Evolutionary conservation across 805 yeast genomes (phyloP), one percentile per base, ranked within the genome.

Genomic region (Candida ipomoeae): DNA sequence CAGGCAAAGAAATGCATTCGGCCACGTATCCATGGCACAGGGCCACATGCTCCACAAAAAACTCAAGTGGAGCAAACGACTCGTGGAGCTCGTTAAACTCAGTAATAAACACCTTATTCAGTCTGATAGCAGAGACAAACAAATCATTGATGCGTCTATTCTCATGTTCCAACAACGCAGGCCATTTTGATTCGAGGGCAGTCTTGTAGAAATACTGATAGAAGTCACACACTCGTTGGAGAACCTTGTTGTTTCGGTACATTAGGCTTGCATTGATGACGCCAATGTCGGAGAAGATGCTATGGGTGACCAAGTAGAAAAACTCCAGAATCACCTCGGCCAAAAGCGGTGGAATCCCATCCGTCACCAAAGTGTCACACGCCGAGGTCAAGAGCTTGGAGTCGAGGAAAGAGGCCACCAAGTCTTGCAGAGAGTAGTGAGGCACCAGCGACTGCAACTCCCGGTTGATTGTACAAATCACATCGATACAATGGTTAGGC

Each of bases 381-480:
- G 55, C 55, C 5, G 53, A 53, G 21, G 35, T 34, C 23, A 53
- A 51, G 17, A 53, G 51, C 32, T 53, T 50, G 40, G 55, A 53
- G 38, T 49, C 51, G 17, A 53, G 41, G 17, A 53, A 53, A 17
- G 38, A 47, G 14, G 44, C 51, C 17, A 53, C 55, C 17, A 53
- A 41, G 20, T 39, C 46, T 20, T 53, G 55, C 36, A 53, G 51
- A 0, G 49, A 29, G 31, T 39, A 39, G 29, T 39, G 21, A 15
- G 31, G 47, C 35, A 49, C 40, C 37, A 36, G 55, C 14, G 51
- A 18, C 35, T 48, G 46, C 18, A 53, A 50, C 47, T 53, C 55
- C n/a, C 51, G 41, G 42, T 53, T 53, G 45, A 53, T 49, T 5
- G 53, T 53, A 35, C 49, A 47, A 17, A 53, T 29, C 15, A 53